Conservation (phyloP, 768 basidiomycete genomes). For the Boletus rubropictus region DNA sequence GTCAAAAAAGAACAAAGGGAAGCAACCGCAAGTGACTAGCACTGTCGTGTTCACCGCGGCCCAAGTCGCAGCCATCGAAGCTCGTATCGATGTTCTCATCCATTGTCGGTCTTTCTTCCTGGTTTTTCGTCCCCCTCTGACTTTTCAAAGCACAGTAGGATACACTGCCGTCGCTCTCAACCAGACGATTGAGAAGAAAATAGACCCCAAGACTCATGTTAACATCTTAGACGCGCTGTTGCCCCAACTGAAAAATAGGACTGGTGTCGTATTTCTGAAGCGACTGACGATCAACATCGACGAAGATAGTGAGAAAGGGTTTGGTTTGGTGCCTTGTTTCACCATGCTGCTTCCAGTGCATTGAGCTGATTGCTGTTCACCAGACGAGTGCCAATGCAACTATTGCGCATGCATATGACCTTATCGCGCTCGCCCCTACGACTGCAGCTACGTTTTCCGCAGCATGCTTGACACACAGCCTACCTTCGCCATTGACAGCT, state of each 20-base stretch:
- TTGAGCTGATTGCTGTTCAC: not conserved
- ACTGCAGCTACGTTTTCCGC: constrained; percentile 66
- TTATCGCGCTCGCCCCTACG: constrained; percentile 71
- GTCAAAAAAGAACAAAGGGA: constrained; percentile 28
- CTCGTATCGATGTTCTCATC: constrained; percentile 60
- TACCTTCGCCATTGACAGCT: constrained; percentile 69
- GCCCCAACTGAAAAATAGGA: constrained; percentile 51
- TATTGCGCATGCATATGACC: constrained; percentile 62
- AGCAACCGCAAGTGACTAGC: constrained; percentile 32
- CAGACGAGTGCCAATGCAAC: constrained; percentile 69
- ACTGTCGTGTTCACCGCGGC: constrained; percentile 42
- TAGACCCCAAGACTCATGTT: constrained; percentile 65
- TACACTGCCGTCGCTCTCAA: constrained; percentile 77
- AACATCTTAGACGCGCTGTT: constrained; percentile 59
- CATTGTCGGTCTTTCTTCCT: constrained; percentile 49
- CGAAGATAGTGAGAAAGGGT: constrained; percentile 81
- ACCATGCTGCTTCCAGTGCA: not conserved
- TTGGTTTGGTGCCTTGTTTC: constrained; percentile 55
- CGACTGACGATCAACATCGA: constrained; percentile 76
- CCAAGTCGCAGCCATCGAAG: constrained; percentile 55
- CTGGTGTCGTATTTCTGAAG: constrained; percentile 63
- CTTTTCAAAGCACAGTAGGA: constrained; percentile 54
- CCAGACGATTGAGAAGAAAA: constrained; percentile 62
- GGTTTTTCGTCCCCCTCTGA: not conserved
- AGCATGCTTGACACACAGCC: constrained; percentile 75